A percentile compares a stretch with the other conserved stretches of the same genome.
phyloP scores from a whole-genome alignment of 176 grass and related monocot genomes.

The Puya raimondii region DNA sequence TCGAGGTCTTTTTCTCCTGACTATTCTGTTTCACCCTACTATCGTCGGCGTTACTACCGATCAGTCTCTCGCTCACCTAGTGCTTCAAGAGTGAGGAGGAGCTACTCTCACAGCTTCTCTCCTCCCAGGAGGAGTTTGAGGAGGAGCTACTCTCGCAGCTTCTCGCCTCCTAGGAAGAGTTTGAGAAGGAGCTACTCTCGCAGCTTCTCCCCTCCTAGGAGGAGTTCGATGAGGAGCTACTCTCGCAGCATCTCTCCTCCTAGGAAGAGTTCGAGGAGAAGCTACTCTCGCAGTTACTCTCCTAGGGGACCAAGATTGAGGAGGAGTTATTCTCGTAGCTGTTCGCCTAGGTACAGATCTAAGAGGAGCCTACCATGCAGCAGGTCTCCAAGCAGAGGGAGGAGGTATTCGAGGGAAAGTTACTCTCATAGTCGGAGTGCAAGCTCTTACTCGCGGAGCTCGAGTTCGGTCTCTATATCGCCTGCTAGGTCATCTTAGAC shows the following conservation, averaged over 20 bases:
- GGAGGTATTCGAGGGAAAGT: conserved; percentile 47
- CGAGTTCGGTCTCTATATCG: conserved; percentile 24
- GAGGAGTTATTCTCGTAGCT: conserved; percentile 8
- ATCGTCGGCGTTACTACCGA: background rate
- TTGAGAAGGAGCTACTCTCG: too few species aligned
- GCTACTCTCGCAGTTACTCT: conserved; percentile 29
- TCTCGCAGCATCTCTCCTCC: background rate
- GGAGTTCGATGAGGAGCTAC: background rate
- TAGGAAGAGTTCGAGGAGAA: background rate
- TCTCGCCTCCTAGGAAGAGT: background rate
- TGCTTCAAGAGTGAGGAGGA: background rate
- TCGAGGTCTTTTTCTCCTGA: conserved; percentile 11
- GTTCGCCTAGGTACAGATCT: conserved; percentile 11
- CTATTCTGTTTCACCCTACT: conserved; percentile 29
- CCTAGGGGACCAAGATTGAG: conserved; percentile 7
- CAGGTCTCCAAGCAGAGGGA: conserved; percentile 9
- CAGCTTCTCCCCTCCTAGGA: too few species aligned
- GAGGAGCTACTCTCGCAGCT: background rate
- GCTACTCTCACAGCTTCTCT: background rate
- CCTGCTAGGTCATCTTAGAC: too few species aligned
- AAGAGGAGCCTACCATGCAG: conserved; percentile 5
- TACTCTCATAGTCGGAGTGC: conserved; percentile 46
- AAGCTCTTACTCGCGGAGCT: conserved; percentile 21
- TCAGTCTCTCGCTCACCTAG: conserved; percentile 21
- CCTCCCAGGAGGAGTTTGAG: background rate